A percentile compares a stretch with the other conserved stretches of the same genome.
Evolutionary conservation across 345 rosid genomes (phyloP).

Genomic region (Arabis alpina): DNA sequence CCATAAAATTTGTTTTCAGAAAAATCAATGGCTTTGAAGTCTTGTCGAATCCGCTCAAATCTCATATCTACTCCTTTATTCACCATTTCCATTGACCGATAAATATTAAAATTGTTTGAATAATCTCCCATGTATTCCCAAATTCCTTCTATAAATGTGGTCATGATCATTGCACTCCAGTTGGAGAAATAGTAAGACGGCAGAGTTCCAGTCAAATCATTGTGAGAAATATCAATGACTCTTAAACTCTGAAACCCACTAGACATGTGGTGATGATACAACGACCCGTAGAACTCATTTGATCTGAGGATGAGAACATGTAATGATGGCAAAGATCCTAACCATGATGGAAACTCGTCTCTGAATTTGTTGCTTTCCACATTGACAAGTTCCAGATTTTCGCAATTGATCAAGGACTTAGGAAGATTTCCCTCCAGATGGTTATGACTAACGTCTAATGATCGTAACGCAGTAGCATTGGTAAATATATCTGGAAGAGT

Average conservation of each 20-base stretch:
- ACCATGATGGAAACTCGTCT: too few relatives aligned
- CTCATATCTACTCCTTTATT: background rate
- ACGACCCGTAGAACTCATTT: too few relatives aligned
- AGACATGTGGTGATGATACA: too few relatives aligned
- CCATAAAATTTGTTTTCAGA: background rate
- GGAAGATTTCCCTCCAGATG: background rate
- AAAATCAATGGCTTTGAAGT: background rate
- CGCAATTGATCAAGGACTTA: too few relatives aligned
- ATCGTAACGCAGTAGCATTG: too few relatives aligned
- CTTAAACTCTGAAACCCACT: too few relatives aligned
- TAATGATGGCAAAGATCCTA: too few relatives aligned
- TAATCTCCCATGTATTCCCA: background rate
- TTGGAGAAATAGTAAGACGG: background rate
- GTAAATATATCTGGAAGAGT: background rate
- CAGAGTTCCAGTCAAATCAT: background rate
- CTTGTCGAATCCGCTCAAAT: background rate
- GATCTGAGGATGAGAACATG: too few relatives aligned
- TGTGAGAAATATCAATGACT: too few relatives aligned
- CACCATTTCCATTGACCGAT: background rate
- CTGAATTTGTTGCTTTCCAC: too few relatives aligned
- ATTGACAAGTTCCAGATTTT: too few relatives aligned
- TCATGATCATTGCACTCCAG: background rate
- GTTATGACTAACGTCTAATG: background rate
- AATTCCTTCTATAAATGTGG: background rate
- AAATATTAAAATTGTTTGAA: background rate